Base-by-base conservation (phyloP, 345 rosid species). In the Xanthoceras sorbifolium region DNA sequence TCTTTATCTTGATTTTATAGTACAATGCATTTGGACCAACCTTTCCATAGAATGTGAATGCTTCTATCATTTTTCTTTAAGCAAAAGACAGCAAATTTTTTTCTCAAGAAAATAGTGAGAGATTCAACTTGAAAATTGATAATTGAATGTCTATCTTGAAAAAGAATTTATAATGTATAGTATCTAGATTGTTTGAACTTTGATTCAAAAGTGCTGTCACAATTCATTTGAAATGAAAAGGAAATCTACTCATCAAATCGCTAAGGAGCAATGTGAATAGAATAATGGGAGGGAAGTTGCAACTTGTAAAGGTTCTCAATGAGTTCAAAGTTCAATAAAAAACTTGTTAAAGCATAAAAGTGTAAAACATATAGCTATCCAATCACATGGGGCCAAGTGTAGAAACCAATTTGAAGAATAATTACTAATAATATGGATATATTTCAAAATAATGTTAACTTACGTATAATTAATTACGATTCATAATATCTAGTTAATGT, bases 21-120 rank as follows among this genome's bases (percentile, higher is more conserved):
- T 42, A 28, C 42, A 61, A 61, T 61, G 67, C 26, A 73, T 38
- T 40, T 18, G 76, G 76, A 60, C 57, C 17, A 25, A 46, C 11
- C 26, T 9, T 48, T 26, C 2, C 40, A 0, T 28, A 1, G 46
- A 54, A 17, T 15, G 18, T 46, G 14, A 9, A 50, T 8, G 4
- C 2, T 70, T 52, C 31, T 70, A 52, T 18, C 74, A 44, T 71
- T 34, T 71, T 22, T 32, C 34, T 26, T 25, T 6, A 3, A 46
- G 31, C 57, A 3, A 26, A 67, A 40, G 5, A n/a, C n/a, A n/a
- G n/a, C n/a, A n/a, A n/a, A n/a, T n/a, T n/a, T n/a, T 14, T 44
- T 44, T 12, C 50, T 11, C 17, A 14, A 12, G 50, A 44, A 44
- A 2, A 11, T 14, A 10, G 50, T 44, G 50, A 44, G 50, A 17